A percentile compares a stretch with the other conserved stretches of the same genome.
These are phyloP conservation scores for Xerocomellus chrysenteron DNA, from an alignment of 768 basidiomycete genomes.

Conservation along the genomic window DNA sequence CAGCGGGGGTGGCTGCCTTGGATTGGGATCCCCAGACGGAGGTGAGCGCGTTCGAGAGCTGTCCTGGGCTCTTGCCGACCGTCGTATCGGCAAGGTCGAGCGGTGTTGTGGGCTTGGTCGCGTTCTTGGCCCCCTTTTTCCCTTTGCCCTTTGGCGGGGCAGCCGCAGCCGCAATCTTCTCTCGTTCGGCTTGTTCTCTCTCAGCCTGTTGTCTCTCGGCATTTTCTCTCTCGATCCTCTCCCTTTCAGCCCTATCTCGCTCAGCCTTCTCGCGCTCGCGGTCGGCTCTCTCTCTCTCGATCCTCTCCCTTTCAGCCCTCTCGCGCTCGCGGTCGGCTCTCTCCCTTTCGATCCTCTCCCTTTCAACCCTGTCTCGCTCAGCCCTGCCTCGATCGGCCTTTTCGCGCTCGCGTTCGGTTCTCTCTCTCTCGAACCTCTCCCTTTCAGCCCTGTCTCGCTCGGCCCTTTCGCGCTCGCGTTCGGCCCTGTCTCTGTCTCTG, in stretches of 20 bases:
- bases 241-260: constrained; percentile 3
- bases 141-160: constrained; percentile 11
- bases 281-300: constrained; percentile 4
- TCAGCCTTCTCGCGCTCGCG: constrained; percentile 3
- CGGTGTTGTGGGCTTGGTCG: constrained; percentile 26
- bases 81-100: constrained; percentile 37
- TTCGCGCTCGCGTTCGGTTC: constrained; percentile 3
- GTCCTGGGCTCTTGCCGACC: constrained; percentile 38
- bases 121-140: constrained; percentile 19
- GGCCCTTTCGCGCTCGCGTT: constrained; percentile 5
- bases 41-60: constrained; percentile 43
- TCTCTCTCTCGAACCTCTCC: neutral
- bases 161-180: constrained; percentile 5
- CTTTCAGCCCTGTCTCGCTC: constrained; percentile 2
- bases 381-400: neutral
- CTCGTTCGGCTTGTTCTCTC: constrained; percentile 14
- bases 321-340: neutral
- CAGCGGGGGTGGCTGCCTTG: constrained; percentile 28
- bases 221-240: neutral
- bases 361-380: neutral
- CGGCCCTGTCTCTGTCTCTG: neutral
- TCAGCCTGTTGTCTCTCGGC: neutral
- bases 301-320: constrained; percentile 5
- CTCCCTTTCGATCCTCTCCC: neutral
- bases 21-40: constrained; percentile 49